Percentiles rank a stretch among this genome's conserved stretches.
Conservation (phyloP, 306 rosid genomes). For the Rosa persica region DNA sequence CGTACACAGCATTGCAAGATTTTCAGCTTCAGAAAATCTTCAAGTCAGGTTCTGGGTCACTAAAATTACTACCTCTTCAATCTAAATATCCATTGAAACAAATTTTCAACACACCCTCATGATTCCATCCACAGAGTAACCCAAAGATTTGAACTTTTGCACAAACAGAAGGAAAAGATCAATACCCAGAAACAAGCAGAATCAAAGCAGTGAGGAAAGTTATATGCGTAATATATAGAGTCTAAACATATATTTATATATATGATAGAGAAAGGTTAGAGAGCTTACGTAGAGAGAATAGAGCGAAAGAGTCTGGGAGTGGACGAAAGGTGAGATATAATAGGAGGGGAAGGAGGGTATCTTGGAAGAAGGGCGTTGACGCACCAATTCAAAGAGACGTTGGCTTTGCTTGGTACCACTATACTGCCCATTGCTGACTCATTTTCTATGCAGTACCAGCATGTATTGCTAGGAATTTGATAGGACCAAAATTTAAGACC, state of each 20-base stretch:
- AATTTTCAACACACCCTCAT: background rate
- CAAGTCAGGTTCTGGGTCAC: background rate
- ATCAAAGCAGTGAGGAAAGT: background rate
- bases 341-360: constrained; percentile 7
- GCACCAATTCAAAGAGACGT: constrained; percentile 15
- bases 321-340: background rate
- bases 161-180: background rate
- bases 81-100: background rate
- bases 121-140: background rate
- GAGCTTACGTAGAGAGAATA: constrained; percentile 25
- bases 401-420: background rate
- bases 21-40: background rate
- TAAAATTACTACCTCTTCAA: background rate
- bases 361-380: constrained; percentile 3
- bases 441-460: background rate
- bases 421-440: constrained; percentile 21
- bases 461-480: too few species aligned
- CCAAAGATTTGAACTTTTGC: background rate
- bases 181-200: background rate
- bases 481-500: too few species aligned
- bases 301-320: background rate
- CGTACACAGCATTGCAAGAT: background rate
- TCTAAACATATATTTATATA: too few species aligned
- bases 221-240: background rate
- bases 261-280: background rate